Evolutionary conservation across 2,329 filamentous ascomycete species (phyloP).

Genomic region (Pyrenochaeta sp.): DNA sequence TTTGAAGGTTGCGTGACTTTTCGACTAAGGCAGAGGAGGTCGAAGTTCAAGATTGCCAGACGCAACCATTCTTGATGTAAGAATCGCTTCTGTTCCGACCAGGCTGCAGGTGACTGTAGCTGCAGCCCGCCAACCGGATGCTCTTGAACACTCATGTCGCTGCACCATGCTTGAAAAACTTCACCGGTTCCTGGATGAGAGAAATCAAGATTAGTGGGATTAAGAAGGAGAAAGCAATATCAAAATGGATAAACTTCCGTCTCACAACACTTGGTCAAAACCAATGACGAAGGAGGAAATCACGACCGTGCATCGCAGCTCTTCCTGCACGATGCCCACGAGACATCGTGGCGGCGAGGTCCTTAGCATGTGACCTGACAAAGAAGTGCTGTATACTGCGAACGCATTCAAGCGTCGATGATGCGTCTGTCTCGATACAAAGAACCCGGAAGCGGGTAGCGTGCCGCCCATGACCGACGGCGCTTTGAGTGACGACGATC

Average conservation of each 20-base stretch:
- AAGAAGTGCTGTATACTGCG: neutral
- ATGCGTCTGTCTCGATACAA: neutral
- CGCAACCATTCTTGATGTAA: neutral
- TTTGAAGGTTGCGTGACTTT: neutral
- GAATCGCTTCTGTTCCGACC: neutral
- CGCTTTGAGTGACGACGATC: constrained; percentile 9
- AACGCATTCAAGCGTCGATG: neutral
- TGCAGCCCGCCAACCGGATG: neutral
- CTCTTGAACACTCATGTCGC: neutral
- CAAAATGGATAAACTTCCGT: neutral
- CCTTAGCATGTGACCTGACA: neutral
- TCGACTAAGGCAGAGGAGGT: neutral
- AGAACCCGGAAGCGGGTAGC: constrained; percentile 15
- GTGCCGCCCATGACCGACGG: constrained; percentile 12
- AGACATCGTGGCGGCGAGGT: neutral
- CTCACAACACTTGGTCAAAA: neutral
- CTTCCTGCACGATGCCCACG: neutral
- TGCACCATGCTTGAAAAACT: neutral
- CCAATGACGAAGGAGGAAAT: neutral
- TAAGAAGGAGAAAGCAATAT: neutral
- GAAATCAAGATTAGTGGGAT: neutral
- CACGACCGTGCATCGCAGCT: neutral
- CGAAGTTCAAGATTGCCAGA: neutral
- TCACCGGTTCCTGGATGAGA: neutral
- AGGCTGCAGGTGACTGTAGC: neutral